Conservation (phyloP, 2,329 filamentous ascomycete species). For the Claviceps fusiformis region DNA sequence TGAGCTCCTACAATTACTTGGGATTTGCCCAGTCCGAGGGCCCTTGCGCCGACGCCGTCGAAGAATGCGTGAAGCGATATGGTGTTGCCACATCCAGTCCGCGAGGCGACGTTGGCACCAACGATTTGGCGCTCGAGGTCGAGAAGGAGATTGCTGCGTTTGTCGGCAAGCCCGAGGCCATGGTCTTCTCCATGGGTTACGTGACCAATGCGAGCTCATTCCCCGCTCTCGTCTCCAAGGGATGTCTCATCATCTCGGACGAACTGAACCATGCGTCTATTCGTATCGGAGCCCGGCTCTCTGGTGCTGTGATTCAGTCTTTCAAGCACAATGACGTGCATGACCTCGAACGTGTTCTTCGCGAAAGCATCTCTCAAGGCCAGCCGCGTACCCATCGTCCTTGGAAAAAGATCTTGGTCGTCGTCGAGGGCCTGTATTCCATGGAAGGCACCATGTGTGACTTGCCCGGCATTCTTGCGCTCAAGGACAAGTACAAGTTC, state of each 20-base stretch:
- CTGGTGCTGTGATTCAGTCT: slow-evolving; percentile 84
- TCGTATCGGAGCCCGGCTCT: slow-evolving; percentile 84
- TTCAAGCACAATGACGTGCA: slow-evolving; percentile 97
- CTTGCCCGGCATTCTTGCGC: slow-evolving; percentile 70
- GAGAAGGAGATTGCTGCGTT: slow-evolving; percentile 82
- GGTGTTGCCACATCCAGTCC: slow-evolving; percentile 74
- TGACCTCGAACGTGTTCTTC: slow-evolving; percentile 71
- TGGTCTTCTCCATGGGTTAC: slow-evolving; percentile 99
- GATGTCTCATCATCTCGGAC: slow-evolving; percentile 88
- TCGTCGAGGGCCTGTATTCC: slow-evolving; percentile 93
- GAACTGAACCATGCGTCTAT: slow-evolving; percentile 98
- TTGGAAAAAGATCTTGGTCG: slow-evolving; percentile 98
- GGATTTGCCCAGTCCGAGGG: slow-evolving; percentile 96
- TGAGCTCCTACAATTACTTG: slow-evolving; percentile 99
- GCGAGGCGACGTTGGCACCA: slow-evolving; percentile 71
- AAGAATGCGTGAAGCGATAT: slow-evolving; percentile 73
- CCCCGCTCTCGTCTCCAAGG: slow-evolving; percentile 82
- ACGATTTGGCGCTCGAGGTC: slow-evolving; percentile 77
- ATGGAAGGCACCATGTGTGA: slow-evolving; percentile 99
- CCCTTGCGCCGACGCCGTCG: slow-evolving; percentile 85
- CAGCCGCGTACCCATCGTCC: slow-evolving; percentile 96
- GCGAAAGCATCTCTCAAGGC: slow-evolving; percentile 88
- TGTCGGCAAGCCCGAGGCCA: slow-evolving; percentile 84
- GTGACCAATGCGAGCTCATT: slow-evolving; percentile 91
- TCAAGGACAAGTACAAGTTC: slow-evolving; percentile 97